Base-by-base conservation (phyloP, 371 early-diverging fungal genomes). In the Encephalitozoon cuniculi region DNA sequence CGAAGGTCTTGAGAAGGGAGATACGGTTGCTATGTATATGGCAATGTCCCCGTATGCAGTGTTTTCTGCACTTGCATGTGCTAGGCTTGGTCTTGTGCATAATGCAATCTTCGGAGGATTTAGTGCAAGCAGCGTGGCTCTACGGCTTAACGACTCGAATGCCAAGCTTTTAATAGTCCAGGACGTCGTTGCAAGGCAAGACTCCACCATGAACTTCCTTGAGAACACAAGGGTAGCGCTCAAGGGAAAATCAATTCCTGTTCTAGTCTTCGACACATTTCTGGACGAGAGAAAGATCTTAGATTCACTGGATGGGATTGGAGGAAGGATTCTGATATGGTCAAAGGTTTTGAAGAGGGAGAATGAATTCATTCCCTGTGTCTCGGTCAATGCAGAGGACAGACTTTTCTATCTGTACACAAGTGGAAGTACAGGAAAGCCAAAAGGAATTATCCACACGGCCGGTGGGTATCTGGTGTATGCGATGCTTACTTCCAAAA, bases 361-460 rank as follows among this genome's bases (percentile, higher is more conserved):
- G 52, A 86, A 89, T 32, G 91, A 90, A 83, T 90, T 91, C 80
- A 87, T 91, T 34, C 89, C 90, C 0, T 80, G 79, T 53, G 90
- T 88, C 12, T 80, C 89, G 18, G 92, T 94, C 40, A 87, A 86
- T n/a, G 87, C 90, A 54, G 89, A 90, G 75, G 90, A 94, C 80
- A 92, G 92, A 0, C 85, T 95, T 1, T 95, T 94, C 86, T 89
- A 93, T 73, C 86, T 94, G 8, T 94, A 94, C 86, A 94, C 94
- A 26, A 94, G 91, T 51, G 94, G 93, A 2, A 90, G 90, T 34
- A 96, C 96, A 0, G 89, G 97, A 30, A 91, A 90, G 79, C 96
- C 96, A 21, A 97, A 97, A 80, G 96, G 98, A 78, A 90, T 96
- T 6, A 93, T 94, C 23, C 97, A 97, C 84, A 89, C 95, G 7